Percentiles rank a stretch among this genome's conserved stretches.
These are phyloP conservation scores for Boletus barrowsii DNA, from an alignment of 768 basidiomycete genomes.

Conservation along the genomic window DNA sequence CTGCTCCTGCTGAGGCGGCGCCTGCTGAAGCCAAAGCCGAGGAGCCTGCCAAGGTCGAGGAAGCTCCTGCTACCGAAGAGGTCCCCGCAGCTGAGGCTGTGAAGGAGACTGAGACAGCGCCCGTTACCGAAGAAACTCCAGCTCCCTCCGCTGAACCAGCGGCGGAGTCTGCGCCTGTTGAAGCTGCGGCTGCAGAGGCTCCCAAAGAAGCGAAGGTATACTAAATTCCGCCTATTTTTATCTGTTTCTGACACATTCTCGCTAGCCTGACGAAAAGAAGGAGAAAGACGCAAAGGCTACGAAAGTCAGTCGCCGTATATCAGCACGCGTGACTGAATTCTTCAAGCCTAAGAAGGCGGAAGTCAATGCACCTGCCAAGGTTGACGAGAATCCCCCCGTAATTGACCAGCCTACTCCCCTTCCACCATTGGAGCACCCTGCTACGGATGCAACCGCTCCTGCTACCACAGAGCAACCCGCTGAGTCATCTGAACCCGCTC, in stretches of 20 bases:
- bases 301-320: slow-evolving; percentile 82
- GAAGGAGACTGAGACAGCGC: slow-evolving; percentile 60
- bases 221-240: background rate
- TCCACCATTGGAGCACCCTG: slow-evolving; percentile 81
- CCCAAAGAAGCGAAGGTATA: slow-evolving; percentile 62
- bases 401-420: slow-evolving; percentile 81
- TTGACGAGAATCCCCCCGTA: slow-evolving; percentile 85
- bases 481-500: slow-evolving; percentile 37
- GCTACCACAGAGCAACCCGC: slow-evolving; percentile 34
- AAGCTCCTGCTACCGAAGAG: slow-evolving; percentile 35
- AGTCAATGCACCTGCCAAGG: slow-evolving; percentile 68
- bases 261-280: slow-evolving; percentile 46
- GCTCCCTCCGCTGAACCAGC: slow-evolving; percentile 28
- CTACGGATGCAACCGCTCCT: slow-evolving; percentile 42
- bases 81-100: slow-evolving; percentile 49
- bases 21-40: slow-evolving; percentile 26
- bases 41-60: slow-evolving; percentile 42
- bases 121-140: slow-evolving; percentile 20
- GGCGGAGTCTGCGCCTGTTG: slow-evolving; percentile 31
- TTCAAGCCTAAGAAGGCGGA: slow-evolving; percentile 75
- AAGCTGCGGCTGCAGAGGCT: slow-evolving; percentile 35
- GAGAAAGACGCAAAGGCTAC: slow-evolving; percentile 46
- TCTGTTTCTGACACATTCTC: background rate
- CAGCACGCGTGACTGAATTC: slow-evolving; percentile 76
- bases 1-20: slow-evolving; percentile 34